Base-by-base conservation (phyloP, 805 yeast genomes). In the Yamadazyma laniorum region DNA sequence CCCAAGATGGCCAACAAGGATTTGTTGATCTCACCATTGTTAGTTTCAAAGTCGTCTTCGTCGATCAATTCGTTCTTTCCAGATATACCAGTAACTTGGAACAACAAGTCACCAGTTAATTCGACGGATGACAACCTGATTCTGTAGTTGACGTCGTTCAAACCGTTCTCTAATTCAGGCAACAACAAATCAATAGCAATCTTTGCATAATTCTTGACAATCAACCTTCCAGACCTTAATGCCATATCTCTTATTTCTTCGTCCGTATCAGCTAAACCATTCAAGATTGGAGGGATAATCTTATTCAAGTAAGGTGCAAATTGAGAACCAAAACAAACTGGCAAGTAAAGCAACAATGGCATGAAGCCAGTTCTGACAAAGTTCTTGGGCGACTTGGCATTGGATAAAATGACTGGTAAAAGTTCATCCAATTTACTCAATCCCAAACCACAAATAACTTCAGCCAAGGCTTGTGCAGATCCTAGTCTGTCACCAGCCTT, bases 401-500 rank as follows among this genome's bases (percentile, higher is more conserved):
- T 82, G 5, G 77, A 64, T 51, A 93, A 72, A 45, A 93, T 83
- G 1, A 71, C 61, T 25, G 99, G 99, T 43, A 93, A 66, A 54
- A 90, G 63, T 55, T 89, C 97, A 50, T 93, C 99, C 56, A 93
- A 74, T 53, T 89, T 89, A 46, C 79, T 63, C 33, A 88, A 63
- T 51, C 99, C 99, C 37, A 93, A 74, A 47, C 99, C 99, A 52
- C 87, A 82, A 39, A 89, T 77, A 45, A 93, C 95, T 64, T 93
- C 99, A 13, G 96, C 79, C 40, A 93, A 74, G 2, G 96, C 98
- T 68, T 93, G 99, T 0, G 98, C 99, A 35, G 96, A 85, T 42
- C 99, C 99, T 43, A 93, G 75, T 48, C 96, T 79, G 57, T 93
- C 98, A 44, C 97, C 97, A 6, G 88, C 76, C 53, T 79, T 82